These are phyloP conservation scores for Entophlyctis luteolus DNA, from an alignment of 192 early-diverging fungal genomes.

Conservation along the genomic window DNA sequence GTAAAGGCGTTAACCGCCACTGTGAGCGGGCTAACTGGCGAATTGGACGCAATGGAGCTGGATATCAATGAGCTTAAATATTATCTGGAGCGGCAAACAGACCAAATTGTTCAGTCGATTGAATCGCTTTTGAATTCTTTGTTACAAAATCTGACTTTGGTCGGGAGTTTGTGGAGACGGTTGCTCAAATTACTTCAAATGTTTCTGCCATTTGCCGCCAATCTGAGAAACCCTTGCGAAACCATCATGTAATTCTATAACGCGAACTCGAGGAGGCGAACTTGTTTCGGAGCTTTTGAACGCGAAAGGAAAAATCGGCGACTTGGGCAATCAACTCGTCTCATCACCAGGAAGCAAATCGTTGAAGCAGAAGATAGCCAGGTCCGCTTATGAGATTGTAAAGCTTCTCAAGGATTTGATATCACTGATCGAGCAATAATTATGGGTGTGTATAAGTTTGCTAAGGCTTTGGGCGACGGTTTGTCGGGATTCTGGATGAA, in stretches of 20 bases:
- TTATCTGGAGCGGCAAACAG: constrained; percentile 68
- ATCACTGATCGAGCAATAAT: constrained; percentile 68
- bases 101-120: constrained; percentile 72
- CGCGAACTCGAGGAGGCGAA: constrained; percentile 46
- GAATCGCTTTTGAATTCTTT: constrained; percentile 66
- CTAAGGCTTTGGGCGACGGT: no score
- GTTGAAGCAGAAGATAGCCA: constrained; percentile 79
- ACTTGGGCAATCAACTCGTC: constrained; percentile 55
- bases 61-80: no score
- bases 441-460: no score
- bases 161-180: constrained; percentile 53
- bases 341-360: constrained; percentile 48
- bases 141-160: constrained; percentile 47
- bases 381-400: constrained; percentile 83
- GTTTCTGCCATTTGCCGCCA: constrained; percentile 54
- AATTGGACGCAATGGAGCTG: constrained; percentile 31
- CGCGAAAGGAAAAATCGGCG: constrained; percentile 51
- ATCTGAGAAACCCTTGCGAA: constrained; percentile 47
- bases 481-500: no score
- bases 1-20: constrained; percentile 74
- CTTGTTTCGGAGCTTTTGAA: constrained; percentile 59
- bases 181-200: constrained; percentile 55
- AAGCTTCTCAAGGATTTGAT: constrained; percentile 82
- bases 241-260: constrained; percentile 31
- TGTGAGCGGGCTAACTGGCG: constrained; percentile 73